Base-by-base conservation (phyloP, 495 filamentous ascomycete species). In the Aspergillus homomorphus region DNA sequence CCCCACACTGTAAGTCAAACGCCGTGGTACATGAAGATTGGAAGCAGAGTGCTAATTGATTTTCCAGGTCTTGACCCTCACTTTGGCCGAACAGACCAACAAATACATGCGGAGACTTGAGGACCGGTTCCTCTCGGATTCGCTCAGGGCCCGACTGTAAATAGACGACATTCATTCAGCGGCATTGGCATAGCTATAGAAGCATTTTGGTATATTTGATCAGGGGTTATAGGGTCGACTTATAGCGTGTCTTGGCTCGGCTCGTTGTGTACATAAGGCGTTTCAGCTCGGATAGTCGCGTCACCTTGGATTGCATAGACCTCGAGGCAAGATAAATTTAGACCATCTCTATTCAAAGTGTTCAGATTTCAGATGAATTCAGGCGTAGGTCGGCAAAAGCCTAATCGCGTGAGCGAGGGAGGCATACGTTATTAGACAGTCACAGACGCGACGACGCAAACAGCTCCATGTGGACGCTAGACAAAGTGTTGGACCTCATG, bases 1-100 rank as follows among this genome's bases (percentile, higher is more conserved):
- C 94, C 94, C 24, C 94, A 99, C 68, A 99, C 94, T 19, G 84
- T 87, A 67, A 68, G 79, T 71, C 48, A 57, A n/a, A 56, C 57
- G 33, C 33, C 8, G 12, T 6, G 33, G 5, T 6, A 5, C 18
- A 33, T 42, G 18, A 9, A 49, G n/a, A 23, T 16, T 16, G 43
- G 19, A 12, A 18, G 48, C 38, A 54, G 14, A 23, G 21, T 69
- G 33, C 56, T 57, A 26, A 61, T 26, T 4, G 16, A 0, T 30
- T 30, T 28, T 58, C 16, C 60, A 87, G 89, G 85, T 97, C 70
- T 71, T 97, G 66, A 97, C 91, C 0, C 83, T 99, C 62, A 94
- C 84, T 62, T 78, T 99, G 69, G 94, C 94, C 9, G 94, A 99
- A 72, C 94, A 98, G 76, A 99, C 94, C 0, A 98, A 93, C 73